Evolutionary conservation across 176 grass and related monocot genomes (phyloP), one percentile per base, ranked within the genome.

Genomic region (Oryza longistaminata): DNA sequence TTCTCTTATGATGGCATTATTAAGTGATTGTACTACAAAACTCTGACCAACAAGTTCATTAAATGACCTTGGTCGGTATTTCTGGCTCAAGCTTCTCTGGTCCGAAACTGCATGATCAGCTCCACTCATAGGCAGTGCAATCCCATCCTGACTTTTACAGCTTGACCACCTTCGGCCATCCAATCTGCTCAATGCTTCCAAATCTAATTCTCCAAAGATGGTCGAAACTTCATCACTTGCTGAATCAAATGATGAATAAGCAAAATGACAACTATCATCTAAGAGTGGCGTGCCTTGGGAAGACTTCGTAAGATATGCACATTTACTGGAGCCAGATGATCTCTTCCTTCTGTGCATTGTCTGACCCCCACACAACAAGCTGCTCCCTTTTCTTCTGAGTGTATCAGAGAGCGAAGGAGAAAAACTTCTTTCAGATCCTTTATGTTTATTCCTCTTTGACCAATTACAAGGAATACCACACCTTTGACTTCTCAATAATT

Each of bases 111-210:
- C 88, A 65, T 90, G 77, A 79, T 93, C 91, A 86, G 74, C 71
- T 86, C 88, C 86, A 83, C 69, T 64, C 67, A 45, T 42, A 60
- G 86, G 73, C 6, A 90, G 13, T 55, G 86, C 91, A 61, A 85
- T 73, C 26, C 87, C 87, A 35, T 98, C 96, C 82, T 93, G 87
- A 75, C 96, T 98, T 94, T 90, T 98, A 88, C 96, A 98, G 69
- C 91, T 98, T 87, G 96, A 98, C 96, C 96, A 98, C 70, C 96
- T 95, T 82, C 87, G 94, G 68, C 93, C 96, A 90, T 98, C 96
- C 84, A 98, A 88, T 71, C 96, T 91, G 85, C 96, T 98, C 46
- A 94, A 79, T 61, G 93, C 93, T 89, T 98, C 96, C 75, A 98
- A 93, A 89, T 98, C 93, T 90, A 98, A 80, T 66, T 98, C 96